Evolutionary conservation across 805 yeast genomes (phyloP).

Genomic region (Pichia deserticola): DNA sequence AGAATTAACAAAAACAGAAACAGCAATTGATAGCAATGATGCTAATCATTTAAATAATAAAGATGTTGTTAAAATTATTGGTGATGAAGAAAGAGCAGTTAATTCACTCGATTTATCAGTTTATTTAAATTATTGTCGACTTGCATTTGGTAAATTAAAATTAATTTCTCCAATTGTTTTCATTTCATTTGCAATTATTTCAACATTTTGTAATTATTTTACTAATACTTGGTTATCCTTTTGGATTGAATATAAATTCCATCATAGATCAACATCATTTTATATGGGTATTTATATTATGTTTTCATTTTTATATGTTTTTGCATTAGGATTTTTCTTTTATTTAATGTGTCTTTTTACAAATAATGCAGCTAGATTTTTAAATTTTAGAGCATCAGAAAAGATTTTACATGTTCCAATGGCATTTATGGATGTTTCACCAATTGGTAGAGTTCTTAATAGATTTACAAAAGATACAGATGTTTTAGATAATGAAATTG

Average conservation of each 20-base stretch:
- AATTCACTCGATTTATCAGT: slow-evolving; percentile 44
- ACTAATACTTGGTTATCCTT: slow-evolving; percentile 77
- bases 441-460: slow-evolving; percentile 79
- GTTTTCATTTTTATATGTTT: slow-evolving; percentile 44
- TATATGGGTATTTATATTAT: slow-evolving; percentile 72
- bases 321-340: slow-evolving; percentile 38
- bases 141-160: slow-evolving; percentile 48
- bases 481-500: slow-evolving; percentile 70
- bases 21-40: not conserved
- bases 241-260: slow-evolving; percentile 60
- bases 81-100: slow-evolving; percentile 52
- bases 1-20: slow-evolving; percentile 11
- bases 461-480: slow-evolving; percentile 87
- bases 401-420: slow-evolving; percentile 69
- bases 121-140: slow-evolving; percentile 41
- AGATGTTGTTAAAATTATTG: slow-evolving; percentile 29
- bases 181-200: slow-evolving; percentile 19
- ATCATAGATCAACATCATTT: slow-evolving; percentile 38
- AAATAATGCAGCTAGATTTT: slow-evolving; percentile 44
- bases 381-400: slow-evolving; percentile 45
- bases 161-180: slow-evolving; percentile 26
- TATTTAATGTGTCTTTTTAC: slow-evolving; percentile 41
- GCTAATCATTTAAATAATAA: not conserved
- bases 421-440: slow-evolving; percentile 78
- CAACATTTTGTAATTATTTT: slow-evolving; percentile 48